Evolutionary conservation across 1,284 basidiomycete genomes (phyloP).

Genomic region (Trichosporon sp.): DNA sequence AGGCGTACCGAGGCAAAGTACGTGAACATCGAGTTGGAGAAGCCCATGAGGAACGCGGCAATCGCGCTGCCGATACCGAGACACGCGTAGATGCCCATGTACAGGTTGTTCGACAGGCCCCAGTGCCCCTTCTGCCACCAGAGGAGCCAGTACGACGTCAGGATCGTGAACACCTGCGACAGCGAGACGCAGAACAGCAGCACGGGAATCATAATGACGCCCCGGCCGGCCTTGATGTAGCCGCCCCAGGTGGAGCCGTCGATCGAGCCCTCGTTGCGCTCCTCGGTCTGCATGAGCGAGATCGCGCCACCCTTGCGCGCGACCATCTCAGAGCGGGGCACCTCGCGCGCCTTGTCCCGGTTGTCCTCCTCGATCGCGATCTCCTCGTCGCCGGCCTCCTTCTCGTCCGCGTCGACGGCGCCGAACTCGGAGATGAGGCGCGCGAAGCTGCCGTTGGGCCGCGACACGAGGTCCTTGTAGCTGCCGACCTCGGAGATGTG

Average conservation of each 20-base stretch:
- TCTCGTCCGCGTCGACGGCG: slow-evolving; percentile 53
- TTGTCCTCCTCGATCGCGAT: slow-evolving; percentile 42
- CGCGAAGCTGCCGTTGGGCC: slow-evolving; percentile 62
- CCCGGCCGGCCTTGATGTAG: slow-evolving; percentile 54
- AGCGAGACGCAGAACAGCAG: slow-evolving; percentile 46
- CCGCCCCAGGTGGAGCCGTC: slow-evolving; percentile 41
- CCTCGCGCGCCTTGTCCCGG: not conserved
- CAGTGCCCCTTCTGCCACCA: slow-evolving; percentile 65
- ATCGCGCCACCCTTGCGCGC: slow-evolving; percentile 38
- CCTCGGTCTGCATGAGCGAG: slow-evolving; percentile 52
- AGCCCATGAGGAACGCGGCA: slow-evolving; percentile 55
- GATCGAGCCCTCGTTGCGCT: slow-evolving; percentile 46
- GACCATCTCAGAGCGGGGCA: slow-evolving; percentile 40
- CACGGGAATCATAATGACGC: slow-evolving; percentile 52
- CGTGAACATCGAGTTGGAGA: slow-evolving; percentile 51
- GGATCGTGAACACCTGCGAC: slow-evolving; percentile 44
- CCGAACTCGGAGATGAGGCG: slow-evolving; percentile 66
- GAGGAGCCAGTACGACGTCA: slow-evolving; percentile 57
- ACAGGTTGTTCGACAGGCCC: slow-evolving; percentile 45
- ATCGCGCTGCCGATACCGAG: slow-evolving; percentile 55
- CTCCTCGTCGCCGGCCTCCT: slow-evolving; percentile 46
- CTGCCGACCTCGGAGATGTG: slow-evolving; percentile 70
- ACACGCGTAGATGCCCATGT: slow-evolving; percentile 57
- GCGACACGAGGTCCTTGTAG: slow-evolving; percentile 61
- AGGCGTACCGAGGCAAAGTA: slow-evolving; percentile 62